Evolutionary conservation across 352 stramenopile species (phyloP).

Genomic region (Phytophthora constricta): DNA sequence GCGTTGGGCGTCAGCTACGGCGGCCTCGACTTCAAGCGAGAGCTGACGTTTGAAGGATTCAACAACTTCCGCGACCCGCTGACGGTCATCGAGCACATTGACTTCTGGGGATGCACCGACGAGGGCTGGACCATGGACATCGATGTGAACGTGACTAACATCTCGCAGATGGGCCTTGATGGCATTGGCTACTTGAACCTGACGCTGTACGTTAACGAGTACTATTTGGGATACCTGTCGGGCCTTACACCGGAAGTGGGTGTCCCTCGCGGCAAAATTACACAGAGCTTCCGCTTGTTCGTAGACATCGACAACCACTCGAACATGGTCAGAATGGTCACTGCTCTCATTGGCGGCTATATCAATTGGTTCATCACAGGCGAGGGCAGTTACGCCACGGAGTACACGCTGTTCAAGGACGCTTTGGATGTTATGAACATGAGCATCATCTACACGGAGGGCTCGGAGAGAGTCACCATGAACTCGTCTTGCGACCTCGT

Average conservation of each 20-base stretch:
- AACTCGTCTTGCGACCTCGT: slow-evolving; percentile 40
- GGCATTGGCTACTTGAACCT: slow-evolving; percentile 73
- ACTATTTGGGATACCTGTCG: slow-evolving; percentile 67
- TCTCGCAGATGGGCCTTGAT: slow-evolving; percentile 57
- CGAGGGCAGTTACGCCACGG: slow-evolving; percentile 46
- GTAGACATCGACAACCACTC: slow-evolving; percentile 28
- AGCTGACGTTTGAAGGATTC: slow-evolving; percentile 53
- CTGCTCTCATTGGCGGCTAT: slow-evolving; percentile 38
- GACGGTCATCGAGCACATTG: slow-evolving; percentile 64
- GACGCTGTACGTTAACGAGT: slow-evolving; percentile 62
- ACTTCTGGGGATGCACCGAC: slow-evolving; percentile 49
- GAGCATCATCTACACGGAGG: slow-evolving; percentile 65
- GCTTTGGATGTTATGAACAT: slow-evolving; percentile 57
- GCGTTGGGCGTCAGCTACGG: slow-evolving; percentile 59
- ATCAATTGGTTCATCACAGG: slow-evolving; percentile 65
- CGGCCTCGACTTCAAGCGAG: slow-evolving; percentile 63
- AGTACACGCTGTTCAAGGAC: slow-evolving; percentile 47
- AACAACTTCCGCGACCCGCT: slow-evolving; percentile 61
- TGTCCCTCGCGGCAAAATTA: slow-evolving; percentile 50
- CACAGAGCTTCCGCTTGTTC: slow-evolving; percentile 40
- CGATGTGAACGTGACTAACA: slow-evolving; percentile 66
- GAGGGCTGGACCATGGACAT: slow-evolving; percentile 51
- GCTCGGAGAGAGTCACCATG: slow-evolving; percentile 34
- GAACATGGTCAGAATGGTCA: slow-evolving; percentile 55
- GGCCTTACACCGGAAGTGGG: slow-evolving; percentile 44